Base-by-base conservation (phyloP, 2,329 filamentous ascomycete genomes). In the Thelonectria discophora region DNA sequence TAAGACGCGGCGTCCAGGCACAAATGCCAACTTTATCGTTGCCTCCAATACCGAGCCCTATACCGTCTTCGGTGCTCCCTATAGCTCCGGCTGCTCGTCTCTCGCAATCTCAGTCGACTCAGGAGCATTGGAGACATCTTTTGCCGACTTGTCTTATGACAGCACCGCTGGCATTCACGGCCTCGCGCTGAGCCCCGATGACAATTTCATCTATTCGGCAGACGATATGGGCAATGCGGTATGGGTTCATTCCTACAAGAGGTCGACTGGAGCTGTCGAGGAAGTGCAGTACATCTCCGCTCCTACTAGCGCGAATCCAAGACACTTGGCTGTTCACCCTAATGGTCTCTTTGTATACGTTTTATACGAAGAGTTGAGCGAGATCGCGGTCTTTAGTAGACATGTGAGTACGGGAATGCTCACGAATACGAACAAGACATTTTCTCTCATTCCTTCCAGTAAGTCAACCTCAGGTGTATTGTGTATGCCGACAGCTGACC, bases 171-270 rank as follows among this genome's bases (percentile, higher is more conserved):
- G 59, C 5, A 47, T 62, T 30, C 62, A 64, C 47, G 62, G 62
- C 1, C 47, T 49, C 7, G 42, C 59, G 4, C 30, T 64, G 32
- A 64, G 62, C 39, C 48, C 48, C 6, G 18, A 52, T 12, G 32
- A 39, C 15, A 48, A 62, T 13, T 64, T 64, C 42, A 42, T 64
- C 15, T 64, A 64, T 20, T 64, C 62, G 8, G 62, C 59, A 7
- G 62, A 64, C 3, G 62, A 64, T 15, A 64, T 59, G 47, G 62
- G 62, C 3, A 62, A 64, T 20, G 62, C 59, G 11, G 42, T 64
- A 18, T 64, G 62, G 62, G 59, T 62, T 11, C 62, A 64, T 17
- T 59, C 52, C 37, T 64, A 64, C 8, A 53, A 64, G 45, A 24
- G 27, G 12, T 6, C 32, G 2, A 52, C 51, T 3, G 59, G 59